Percentiles rank a stretch among this genome's conserved stretches.
phyloP scores from a whole-genome alignment of 306 rosid genomes.

The Pyrus pyrifolia region DNA sequence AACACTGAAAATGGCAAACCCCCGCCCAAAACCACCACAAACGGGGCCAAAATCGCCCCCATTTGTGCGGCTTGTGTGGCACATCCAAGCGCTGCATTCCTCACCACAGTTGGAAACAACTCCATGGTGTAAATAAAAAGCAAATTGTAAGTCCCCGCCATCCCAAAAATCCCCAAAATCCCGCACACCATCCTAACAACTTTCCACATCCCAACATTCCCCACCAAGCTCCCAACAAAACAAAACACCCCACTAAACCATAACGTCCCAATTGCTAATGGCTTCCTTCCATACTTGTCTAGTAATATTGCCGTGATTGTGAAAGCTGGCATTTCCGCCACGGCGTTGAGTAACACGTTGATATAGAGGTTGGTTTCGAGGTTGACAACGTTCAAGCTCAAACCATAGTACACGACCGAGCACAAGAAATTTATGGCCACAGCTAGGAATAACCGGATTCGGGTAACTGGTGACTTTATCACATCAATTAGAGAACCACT shows the following conservation, averaged over 20 bases:
- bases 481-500: constrained; percentile 63
- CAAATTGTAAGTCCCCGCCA: constrained; percentile 87
- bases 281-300: constrained; percentile 56
- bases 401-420: constrained; percentile 78
- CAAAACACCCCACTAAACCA: constrained; percentile 89
- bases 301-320: constrained; percentile 57
- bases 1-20: constrained; percentile 64
- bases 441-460: constrained; percentile 51
- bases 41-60: constrained; percentile 84
- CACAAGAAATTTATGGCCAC: constrained; percentile 52
- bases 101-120: constrained; percentile 85
- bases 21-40: constrained; percentile 79
- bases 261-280: constrained; percentile 56
- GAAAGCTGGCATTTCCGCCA: constrained; percentile 89
- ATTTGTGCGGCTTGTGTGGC: constrained; percentile 68
- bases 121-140: constrained; percentile 72
- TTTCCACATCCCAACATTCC: constrained; percentile 42
- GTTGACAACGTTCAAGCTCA: constrained; percentile 67
- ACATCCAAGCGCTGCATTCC: constrained; percentile 74
- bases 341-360: constrained; percentile 59
- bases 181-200: constrained; percentile 58
- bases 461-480: constrained; percentile 45
- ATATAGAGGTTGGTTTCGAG: constrained; percentile 61
- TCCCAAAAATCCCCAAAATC: constrained; percentile 71
- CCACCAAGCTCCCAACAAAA: constrained; percentile 38